These are phyloP conservation scores for Neoboletus subvelutipes DNA, from an alignment of 768 basidiomycete species.

Conservation along the genomic window DNA sequence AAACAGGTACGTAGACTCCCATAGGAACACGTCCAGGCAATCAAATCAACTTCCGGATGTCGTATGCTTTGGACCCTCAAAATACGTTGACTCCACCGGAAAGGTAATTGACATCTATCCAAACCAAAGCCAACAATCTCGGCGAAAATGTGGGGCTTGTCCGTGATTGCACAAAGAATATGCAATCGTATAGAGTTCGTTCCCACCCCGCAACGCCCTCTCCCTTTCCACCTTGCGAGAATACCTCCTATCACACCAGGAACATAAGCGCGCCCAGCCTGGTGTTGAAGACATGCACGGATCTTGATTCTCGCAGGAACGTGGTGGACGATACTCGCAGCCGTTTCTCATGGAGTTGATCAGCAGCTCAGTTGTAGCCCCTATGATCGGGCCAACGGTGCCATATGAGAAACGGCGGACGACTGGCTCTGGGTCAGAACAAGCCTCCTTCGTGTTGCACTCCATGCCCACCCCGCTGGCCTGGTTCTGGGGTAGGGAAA, in stretches of 20 bases:
- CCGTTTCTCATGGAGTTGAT: slow-evolving; percentile 25
- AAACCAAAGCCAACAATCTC: background rate
- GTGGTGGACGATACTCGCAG: slow-evolving; percentile 14
- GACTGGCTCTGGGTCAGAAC: slow-evolving; percentile 1
- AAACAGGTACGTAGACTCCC: background rate
- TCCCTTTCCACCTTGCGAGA: slow-evolving; percentile 19
- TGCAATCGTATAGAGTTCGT: slow-evolving; percentile 15
- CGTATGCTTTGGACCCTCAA: slow-evolving; percentile 14
- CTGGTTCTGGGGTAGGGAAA: slow-evolving; percentile 18
- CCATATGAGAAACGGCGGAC: background rate
- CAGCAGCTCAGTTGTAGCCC: background rate
- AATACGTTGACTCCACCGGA: slow-evolving; percentile 17
- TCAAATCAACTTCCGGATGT: background rate
- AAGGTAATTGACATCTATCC: background rate
- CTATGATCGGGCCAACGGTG: background rate
- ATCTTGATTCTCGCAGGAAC: slow-evolving; percentile 21
- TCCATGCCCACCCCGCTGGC: slow-evolving; percentile 15
- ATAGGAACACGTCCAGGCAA: background rate
- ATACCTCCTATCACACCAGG: slow-evolving; percentile 16
- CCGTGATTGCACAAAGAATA: slow-evolving; percentile 6
- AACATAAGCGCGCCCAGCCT: slow-evolving; percentile 2
- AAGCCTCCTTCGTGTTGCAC: slow-evolving; percentile 39
- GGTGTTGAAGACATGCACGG: slow-evolving; percentile 34
- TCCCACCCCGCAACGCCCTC: slow-evolving; percentile 25
- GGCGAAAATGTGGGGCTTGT: background rate